Evolutionary conservation across 2,329 filamentous ascomycete genomes (phyloP).

Genomic region (Botryotinia calthae): DNA sequence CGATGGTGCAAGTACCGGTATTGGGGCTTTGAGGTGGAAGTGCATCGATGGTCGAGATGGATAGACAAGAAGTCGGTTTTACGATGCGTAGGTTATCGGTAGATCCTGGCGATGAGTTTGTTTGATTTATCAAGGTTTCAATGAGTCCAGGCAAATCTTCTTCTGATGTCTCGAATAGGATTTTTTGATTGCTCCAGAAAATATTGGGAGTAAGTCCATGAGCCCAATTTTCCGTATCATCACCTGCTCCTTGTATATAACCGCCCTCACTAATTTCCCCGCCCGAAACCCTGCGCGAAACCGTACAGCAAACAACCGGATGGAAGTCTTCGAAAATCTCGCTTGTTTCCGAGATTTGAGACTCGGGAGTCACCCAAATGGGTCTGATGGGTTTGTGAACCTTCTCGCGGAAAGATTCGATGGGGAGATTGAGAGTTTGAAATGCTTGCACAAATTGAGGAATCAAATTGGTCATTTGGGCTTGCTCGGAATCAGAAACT

Average conservation of each 20-base stretch:
- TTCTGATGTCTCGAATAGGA: slow-evolving; percentile 63
- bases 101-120: neutral
- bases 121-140: slow-evolving; percentile 41
- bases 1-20: slow-evolving; percentile 37
- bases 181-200: slow-evolving; percentile 71
- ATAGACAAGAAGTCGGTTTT: slow-evolving; percentile 35
- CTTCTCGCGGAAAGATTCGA: slow-evolving; percentile 51
- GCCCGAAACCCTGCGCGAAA: slow-evolving; percentile 68
- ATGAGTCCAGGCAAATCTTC: slow-evolving; percentile 58
- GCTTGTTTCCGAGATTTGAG: slow-evolving; percentile 44
- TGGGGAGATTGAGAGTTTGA: slow-evolving; percentile 58
- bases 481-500: slow-evolving; percentile 71
- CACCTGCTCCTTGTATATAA: slow-evolving; percentile 92
- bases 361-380: slow-evolving; percentile 76
- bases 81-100: slow-evolving; percentile 24
- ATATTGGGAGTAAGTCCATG: slow-evolving; percentile 70
- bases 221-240: slow-evolving; percentile 94
- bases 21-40: slow-evolving; percentile 13
- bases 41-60: slow-evolving; percentile 29
- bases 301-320: slow-evolving; percentile 80
- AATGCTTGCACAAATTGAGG: slow-evolving; percentile 54
- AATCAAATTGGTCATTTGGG: slow-evolving; percentile 64
- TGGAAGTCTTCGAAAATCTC: slow-evolving; percentile 58
- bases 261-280: slow-evolving; percentile 67
- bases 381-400: slow-evolving; percentile 72